These are phyloP conservation scores for Starmerella cellae DNA, from an alignment of 805 yeast species.

Conservation along the genomic window DNA sequence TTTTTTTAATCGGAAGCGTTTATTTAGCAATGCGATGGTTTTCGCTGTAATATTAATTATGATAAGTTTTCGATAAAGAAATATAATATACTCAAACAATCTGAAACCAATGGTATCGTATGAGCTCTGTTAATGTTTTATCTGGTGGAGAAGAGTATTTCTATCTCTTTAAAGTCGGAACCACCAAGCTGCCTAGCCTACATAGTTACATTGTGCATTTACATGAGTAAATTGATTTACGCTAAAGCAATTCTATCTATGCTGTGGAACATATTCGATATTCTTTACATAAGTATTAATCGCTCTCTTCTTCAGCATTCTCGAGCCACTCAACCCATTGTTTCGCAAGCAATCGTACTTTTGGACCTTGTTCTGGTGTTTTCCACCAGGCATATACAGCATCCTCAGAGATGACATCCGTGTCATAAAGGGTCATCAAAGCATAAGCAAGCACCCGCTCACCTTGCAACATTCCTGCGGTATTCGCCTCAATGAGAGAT, in stretches of 20 bases:
- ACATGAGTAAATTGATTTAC: too few relatives aligned
- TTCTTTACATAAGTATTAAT: constrained; percentile 25
- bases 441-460: constrained; percentile 37
- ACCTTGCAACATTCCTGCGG: constrained; percentile 31
- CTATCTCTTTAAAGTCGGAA: too few relatives aligned
- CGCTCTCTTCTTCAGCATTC: constrained; percentile 60
- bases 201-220: too few relatives aligned
- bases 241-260: neutral
- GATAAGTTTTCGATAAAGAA: too few relatives aligned
- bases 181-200: too few relatives aligned
- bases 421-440: constrained; percentile 57
- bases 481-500: constrained; percentile 34
- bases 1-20: too few relatives aligned
- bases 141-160: too few relatives aligned
- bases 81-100: too few relatives aligned
- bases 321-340: constrained; percentile 80
- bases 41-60: too few relatives aligned
- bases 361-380: constrained; percentile 32
- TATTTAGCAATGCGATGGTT: too few relatives aligned
- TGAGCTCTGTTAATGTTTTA: too few relatives aligned
- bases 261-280: constrained; percentile 3
- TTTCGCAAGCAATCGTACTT: constrained; percentile 43
- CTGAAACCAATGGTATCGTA: too few relatives aligned
- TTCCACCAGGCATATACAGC: constrained; percentile 74
- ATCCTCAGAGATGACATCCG: constrained; percentile 74